phyloP scores from a whole-genome alignment of 2,329 filamentous ascomycete genomes.

The Trichophyton benhamiae region DNA sequence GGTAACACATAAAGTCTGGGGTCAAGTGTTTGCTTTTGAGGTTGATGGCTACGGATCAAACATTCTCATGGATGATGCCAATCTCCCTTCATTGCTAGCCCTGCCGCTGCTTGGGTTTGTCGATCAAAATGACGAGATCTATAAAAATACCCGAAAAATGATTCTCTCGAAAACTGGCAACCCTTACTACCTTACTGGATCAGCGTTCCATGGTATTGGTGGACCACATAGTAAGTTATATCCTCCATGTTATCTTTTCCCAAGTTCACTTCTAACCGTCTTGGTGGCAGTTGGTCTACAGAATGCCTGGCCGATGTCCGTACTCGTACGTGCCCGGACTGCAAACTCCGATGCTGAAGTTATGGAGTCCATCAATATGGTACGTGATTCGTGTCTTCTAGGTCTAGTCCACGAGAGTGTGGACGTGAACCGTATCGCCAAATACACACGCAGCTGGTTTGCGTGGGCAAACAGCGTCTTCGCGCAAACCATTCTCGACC shows the following conservation, averaged over 20 bases:
- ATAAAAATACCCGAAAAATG: slow-evolving; percentile 80
- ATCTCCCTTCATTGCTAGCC: slow-evolving; percentile 50
- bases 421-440: slow-evolving; percentile 56
- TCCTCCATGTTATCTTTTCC: not conserved
- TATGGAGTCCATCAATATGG: slow-evolving; percentile 54
- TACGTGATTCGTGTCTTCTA: slow-evolving; percentile 61
- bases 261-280: slow-evolving; percentile 2
- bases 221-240: slow-evolving; percentile 49
- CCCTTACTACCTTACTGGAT: slow-evolving; percentile 73
- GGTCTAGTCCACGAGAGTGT: slow-evolving; percentile 89
- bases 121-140: slow-evolving; percentile 50
- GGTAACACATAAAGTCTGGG: slow-evolving; percentile 38
- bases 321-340: slow-evolving; percentile 84
- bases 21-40: slow-evolving; percentile 52
- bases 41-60: slow-evolving; percentile 52
- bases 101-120: slow-evolving; percentile 50
- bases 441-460: slow-evolving; percentile 88
- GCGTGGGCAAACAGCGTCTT: slow-evolving; percentile 97
- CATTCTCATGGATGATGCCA: slow-evolving; percentile 55
- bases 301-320: slow-evolving; percentile 94
- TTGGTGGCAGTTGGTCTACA: slow-evolving; percentile 55
- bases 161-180: slow-evolving; percentile 64
- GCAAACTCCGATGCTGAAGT: slow-evolving; percentile 74
- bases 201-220: slow-evolving; percentile 74
- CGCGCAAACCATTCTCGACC: slow-evolving; percentile 77